Percentiles rank a stretch among this genome's conserved stretches.
Conservation (phyloP, 2,329 filamentous ascomycete species). For the Proliferodiscus dingleyae region DNA sequence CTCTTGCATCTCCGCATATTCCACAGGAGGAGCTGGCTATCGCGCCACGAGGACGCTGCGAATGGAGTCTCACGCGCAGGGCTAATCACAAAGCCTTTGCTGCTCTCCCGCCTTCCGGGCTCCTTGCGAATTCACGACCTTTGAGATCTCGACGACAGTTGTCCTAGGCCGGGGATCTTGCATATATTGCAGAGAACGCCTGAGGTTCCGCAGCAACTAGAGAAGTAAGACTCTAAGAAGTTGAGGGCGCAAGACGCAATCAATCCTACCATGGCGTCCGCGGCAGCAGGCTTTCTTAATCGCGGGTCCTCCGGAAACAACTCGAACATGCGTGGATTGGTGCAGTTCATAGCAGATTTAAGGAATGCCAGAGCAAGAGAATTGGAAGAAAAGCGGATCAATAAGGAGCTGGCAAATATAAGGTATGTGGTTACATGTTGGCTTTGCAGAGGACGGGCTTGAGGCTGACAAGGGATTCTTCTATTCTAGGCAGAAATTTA, state of each 20-base stretch:
- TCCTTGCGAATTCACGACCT: background rate
- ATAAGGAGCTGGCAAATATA: constrained; percentile 98
- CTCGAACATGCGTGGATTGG: constrained; percentile 73
- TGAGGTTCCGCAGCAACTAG: too few species aligned
- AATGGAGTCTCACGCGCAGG: constrained; percentile 27
- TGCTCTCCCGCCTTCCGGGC: constrained; percentile 4
- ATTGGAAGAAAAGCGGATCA: constrained; percentile 97
- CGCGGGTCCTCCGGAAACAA: constrained; percentile 57
- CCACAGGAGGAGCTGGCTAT: too few species aligned
- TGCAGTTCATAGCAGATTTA: constrained; percentile 97
- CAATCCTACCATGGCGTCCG: constrained; percentile 25
- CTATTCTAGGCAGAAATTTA: constrained; percentile 77
- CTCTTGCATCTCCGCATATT: too few species aligned
- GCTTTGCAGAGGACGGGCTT: background rate
- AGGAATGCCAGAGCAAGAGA: constrained; percentile 92
- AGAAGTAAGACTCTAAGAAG: background rate
- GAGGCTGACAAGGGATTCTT: constrained; percentile 20
- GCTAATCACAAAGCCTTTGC: constrained; percentile 21
- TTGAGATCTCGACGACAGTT: background rate
- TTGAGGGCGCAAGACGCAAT: background rate
- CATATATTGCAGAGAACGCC: too few species aligned
- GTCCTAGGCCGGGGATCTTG: background rate
- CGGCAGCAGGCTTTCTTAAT: constrained; percentile 53
- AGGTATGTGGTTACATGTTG: constrained; percentile 46
- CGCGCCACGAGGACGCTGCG: constrained; percentile 16